phyloP scores from a whole-genome alignment of 1,284 basidiomycete species.

The Ceratobasidium sp. region DNA sequence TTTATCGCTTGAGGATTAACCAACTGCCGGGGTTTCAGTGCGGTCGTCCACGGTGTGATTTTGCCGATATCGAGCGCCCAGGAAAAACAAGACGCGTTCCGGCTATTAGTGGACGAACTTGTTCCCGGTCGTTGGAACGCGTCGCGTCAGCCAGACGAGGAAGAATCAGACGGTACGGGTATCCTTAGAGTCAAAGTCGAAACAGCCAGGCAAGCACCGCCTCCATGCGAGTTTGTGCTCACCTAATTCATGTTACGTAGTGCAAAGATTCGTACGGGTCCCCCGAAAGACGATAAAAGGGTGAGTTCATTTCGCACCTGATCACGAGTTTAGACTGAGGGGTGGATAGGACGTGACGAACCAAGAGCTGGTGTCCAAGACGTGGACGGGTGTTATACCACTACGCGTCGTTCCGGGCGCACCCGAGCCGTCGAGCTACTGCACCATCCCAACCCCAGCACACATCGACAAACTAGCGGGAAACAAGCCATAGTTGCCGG shows the following conservation, averaged over 20 bases:
- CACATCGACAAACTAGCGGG: slow-evolving; percentile 24
- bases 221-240: background rate
- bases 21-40: slow-evolving; percentile 29
- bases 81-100: slow-evolving; percentile 47
- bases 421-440: slow-evolving; percentile 38
- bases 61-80: slow-evolving; percentile 50
- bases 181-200: slow-evolving; percentile 53
- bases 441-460: slow-evolving; percentile 17
- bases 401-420: slow-evolving; percentile 26
- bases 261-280: slow-evolving; percentile 52
- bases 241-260: slow-evolving; percentile 29
- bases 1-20: background rate
- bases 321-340: background rate
- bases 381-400: slow-evolving; percentile 37
- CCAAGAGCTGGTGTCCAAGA: slow-evolving; percentile 31
- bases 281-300: slow-evolving; percentile 51
- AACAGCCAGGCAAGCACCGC: slow-evolving; percentile 51
- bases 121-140: slow-evolving; percentile 52
- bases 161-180: slow-evolving; percentile 53
- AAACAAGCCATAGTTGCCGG: slow-evolving; percentile 1
- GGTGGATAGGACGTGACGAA: slow-evolving; percentile 14
- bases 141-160: slow-evolving; percentile 50
- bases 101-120: slow-evolving; percentile 51
- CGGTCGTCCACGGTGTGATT: slow-evolving; percentile 53
- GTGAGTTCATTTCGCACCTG: slow-evolving; percentile 14